A percentile compares a stretch with the other conserved stretches of the same genome.
Evolutionary conservation across 2,329 filamentous ascomycete genomes (phyloP).

Genomic region (Arthrinium phaeospermum): DNA sequence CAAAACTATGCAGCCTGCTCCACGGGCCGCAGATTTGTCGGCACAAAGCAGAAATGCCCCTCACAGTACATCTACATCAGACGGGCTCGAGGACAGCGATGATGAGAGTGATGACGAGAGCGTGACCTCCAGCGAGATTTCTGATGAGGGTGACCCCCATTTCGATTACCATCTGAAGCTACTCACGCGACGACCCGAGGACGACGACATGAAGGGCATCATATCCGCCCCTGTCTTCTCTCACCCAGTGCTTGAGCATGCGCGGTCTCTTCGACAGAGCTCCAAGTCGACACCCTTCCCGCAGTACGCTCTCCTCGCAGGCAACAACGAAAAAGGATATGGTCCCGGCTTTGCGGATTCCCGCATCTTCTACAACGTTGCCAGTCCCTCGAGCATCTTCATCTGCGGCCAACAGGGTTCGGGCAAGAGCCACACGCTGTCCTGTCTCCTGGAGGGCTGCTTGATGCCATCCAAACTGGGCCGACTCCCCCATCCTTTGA

Average conservation of each 20-base stretch:
- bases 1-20: not conserved
- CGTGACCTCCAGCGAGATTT: not conserved
- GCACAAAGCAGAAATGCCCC: not conserved
- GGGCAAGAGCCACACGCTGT: slow-evolving; percentile 67
- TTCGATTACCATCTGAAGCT: slow-evolving; percentile 21
- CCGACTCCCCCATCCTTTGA: slow-evolving; percentile 56
- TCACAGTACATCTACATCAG: not conserved
- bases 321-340: slow-evolving; percentile 18
- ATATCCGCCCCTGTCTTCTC: slow-evolving; percentile 31
- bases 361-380: slow-evolving; percentile 52
- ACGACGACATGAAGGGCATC: slow-evolving; percentile 27
- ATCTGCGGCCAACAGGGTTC: slow-evolving; percentile 70
- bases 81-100: not conserved
- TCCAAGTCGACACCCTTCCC: slow-evolving; percentile 22
- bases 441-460: slow-evolving; percentile 62
- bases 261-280: not conserved
- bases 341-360: slow-evolving; percentile 29
- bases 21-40: not conserved
- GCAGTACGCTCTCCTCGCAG: slow-evolving; percentile 33
- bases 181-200: slow-evolving; percentile 21
- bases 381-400: slow-evolving; percentile 62
- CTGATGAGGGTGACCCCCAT: not conserved
- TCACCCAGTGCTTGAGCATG: slow-evolving; percentile 21
- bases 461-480: slow-evolving; percentile 53
- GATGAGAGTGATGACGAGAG: not conserved